Evolutionary conservation across 2,329 filamentous ascomycete species (phyloP).

Genomic region (Venturia asperata): DNA sequence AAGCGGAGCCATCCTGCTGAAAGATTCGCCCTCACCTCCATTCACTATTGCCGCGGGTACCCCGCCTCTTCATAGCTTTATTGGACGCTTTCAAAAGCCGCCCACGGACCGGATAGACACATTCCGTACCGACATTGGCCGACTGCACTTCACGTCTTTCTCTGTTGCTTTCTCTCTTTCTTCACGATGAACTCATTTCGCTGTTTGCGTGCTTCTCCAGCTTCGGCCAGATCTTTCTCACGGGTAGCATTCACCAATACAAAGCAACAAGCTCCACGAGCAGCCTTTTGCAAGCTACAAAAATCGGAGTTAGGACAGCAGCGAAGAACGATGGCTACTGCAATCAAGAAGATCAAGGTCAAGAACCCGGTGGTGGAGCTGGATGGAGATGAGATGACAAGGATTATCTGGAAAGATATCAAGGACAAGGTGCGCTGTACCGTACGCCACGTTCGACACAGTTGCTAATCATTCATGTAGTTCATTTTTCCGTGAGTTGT

Average conservation of each 20-base stretch:
- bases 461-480: constrained; percentile 4
- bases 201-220: constrained; percentile 13
- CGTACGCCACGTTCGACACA: not conserved
- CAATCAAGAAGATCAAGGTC: constrained; percentile 87
- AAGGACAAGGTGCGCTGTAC: constrained; percentile 67
- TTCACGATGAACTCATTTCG: constrained; percentile 11
- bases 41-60: constrained; percentile 10
- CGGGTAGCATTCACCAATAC: not conserved
- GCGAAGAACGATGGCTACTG: constrained; percentile 38
- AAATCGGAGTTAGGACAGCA: not conserved
- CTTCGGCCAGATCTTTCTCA: not conserved
- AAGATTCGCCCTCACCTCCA: not conserved
- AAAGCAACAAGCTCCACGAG: constrained; percentile 13
- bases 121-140: constrained; percentile 9
- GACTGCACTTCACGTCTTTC: not conserved
- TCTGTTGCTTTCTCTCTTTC: not conserved
- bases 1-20: not conserved
- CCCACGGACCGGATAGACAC: not conserved
- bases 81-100: not conserved
- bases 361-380: constrained; percentile 98
- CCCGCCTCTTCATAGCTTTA: not conserved
- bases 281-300: not conserved
- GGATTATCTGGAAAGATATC: constrained; percentile 98
- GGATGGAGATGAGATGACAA: constrained; percentile 91
- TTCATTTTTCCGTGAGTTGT: constrained; percentile 18